Base-by-base conservation (phyloP, 1,284 basidiomycete genomes). In the Austroboletus niveus region DNA sequence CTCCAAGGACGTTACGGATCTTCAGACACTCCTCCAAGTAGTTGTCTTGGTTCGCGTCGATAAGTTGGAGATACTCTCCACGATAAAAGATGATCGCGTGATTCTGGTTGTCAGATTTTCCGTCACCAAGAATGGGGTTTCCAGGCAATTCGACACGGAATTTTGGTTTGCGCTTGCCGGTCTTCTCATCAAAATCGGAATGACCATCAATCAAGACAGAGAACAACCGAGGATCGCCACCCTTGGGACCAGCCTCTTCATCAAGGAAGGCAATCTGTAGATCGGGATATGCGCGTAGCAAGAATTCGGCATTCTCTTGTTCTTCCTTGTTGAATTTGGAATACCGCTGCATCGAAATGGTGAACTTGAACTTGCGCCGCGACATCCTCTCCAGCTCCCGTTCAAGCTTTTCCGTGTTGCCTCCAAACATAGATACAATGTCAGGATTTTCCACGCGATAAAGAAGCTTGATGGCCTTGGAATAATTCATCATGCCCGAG, bases 401-500 rank as follows among this genome's bases (percentile, higher is more conserved):
- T 73, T 99, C 96, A 40, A 99, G 82, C 55, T 90, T 86, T 68
- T 99, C 97, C 12, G 96, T 98, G 75, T 97, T 98, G 34, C 96
- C 96, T 46, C 92, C 94, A 72, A 98, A 98, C 52, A 87, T 82
- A 72, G 98, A 94, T 1, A 99, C 96, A 49, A 98, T 89, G 70
- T 97, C 94, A n/a, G 97, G 97, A 73, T 98, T 99, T 75, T 99
- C 96, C 57, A 99, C 96, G 53, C 96, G 93, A 74, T 99, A 99
- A 32, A 99, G 83, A 31, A 99, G 82, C 75, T 99, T 99, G 85
- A 99, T 97, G 17, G 96, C 96, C 77, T 99, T 99, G 63, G 92
- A 91, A 76, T 99, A 99, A 79, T 99, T 99, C 97, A 99, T 99
- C 89, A 99, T 98, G 52, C 97, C 97, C n/a, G 97, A 99, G n/a